Conservation (phyloP, 225 moss, liverwort and hornwort species). For the Marchantia paleacea region DNA sequence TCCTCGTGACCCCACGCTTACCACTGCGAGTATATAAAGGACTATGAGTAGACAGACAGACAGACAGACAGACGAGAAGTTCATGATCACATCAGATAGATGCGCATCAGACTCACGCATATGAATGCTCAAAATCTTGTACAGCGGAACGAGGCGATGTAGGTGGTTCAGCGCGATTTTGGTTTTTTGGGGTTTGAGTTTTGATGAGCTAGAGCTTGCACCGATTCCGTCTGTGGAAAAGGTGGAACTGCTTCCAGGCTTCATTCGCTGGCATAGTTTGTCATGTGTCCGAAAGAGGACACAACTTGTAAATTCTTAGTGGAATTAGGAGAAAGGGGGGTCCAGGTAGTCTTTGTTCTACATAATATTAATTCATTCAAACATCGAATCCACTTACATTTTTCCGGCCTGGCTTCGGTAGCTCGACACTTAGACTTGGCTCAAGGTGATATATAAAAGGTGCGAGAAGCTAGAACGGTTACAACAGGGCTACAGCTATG, state of each 20-base stretch:
- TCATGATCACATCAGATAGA: not conserved
- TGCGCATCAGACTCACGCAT: not conserved
- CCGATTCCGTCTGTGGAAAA: not conserved
- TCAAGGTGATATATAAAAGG: no score
- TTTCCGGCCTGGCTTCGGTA: not conserved
- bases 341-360: not conserved
- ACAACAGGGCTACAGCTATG: not conserved
- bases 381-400: no score
- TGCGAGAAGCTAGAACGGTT: not conserved
- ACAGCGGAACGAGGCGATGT: constrained; percentile 1
- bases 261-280: not conserved
- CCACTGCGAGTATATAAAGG: constrained; percentile 12
- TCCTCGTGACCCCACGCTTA: constrained; percentile 19
- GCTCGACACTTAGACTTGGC: no score
- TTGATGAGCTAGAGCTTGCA: not conserved
- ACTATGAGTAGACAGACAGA: not conserved
- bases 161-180: not conserved
- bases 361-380: not conserved
- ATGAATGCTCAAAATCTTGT: not conserved
- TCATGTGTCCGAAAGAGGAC: not conserved
- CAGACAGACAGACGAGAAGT: not conserved
- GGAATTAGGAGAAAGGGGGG: no score
- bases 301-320: not conserved
- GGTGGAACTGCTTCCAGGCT: not conserved
- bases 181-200: not conserved